These are phyloP conservation scores for Sclerospora graminicola DNA, from an alignment of 352 stramenopile genomes.

Conservation along the genomic window DNA sequence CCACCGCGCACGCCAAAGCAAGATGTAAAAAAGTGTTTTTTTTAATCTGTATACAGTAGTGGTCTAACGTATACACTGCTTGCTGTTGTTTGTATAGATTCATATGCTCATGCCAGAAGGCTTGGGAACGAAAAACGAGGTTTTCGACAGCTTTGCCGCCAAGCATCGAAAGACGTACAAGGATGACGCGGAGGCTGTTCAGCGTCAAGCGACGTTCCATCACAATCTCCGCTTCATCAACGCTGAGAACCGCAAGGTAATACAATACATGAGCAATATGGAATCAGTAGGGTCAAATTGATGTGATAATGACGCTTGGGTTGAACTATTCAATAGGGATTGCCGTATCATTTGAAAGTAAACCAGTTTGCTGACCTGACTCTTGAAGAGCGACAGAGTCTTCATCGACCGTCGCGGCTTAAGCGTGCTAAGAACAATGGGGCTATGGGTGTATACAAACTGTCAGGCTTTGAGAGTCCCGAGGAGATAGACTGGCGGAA, in stretches of 20 bases:
- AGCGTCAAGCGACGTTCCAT: conserved; percentile 62
- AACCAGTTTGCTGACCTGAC: conserved; percentile 82
- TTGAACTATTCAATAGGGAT: conserved; percentile 26
- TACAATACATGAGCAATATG: neutral
- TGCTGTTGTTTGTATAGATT: conserved; percentile 29
- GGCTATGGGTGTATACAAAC: conserved; percentile 31
- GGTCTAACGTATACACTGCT: conserved; percentile 1
- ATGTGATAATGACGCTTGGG: no score
- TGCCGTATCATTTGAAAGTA: conserved; percentile 64
- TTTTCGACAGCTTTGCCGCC: conserved; percentile 62
- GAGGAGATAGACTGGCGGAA: conserved; percentile 82
- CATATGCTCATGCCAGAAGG: conserved; percentile 78
- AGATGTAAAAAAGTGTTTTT: conserved; percentile 33
- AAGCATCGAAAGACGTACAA: conserved; percentile 53
- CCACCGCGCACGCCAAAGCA: conserved; percentile 40
- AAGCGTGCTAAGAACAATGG: conserved; percentile 58
- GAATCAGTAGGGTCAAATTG: neutral
- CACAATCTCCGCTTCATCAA: conserved; percentile 83
- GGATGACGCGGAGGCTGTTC: conserved; percentile 27
- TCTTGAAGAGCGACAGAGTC: conserved; percentile 45
- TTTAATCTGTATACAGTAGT: no score
- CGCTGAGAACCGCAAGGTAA: conserved; percentile 69
- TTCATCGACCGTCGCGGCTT: conserved; percentile 31
- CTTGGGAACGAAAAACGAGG: conserved; percentile 31
- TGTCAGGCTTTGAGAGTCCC: conserved; percentile 27